phyloP scores from a whole-genome alignment of 192 early-diverging fungal species.

The Backusella mclennaniae region DNA sequence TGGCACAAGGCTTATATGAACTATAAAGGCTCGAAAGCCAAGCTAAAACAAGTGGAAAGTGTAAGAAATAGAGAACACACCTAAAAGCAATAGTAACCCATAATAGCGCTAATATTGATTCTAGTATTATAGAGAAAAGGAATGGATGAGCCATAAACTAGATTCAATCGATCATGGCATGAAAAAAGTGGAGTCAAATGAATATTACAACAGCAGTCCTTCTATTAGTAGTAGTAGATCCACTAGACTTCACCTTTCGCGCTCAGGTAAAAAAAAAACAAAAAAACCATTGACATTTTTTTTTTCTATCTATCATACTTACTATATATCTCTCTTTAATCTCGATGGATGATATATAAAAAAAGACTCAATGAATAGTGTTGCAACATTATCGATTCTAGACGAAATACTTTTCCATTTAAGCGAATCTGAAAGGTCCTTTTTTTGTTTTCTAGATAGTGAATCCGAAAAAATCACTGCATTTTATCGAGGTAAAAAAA shows the following conservation, averaged over 20 bases:
- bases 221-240: background rate
- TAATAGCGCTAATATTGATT: background rate
- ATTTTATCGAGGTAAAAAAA: conserved; percentile 42
- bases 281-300: background rate
- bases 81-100: background rate
- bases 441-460: conserved; percentile 41
- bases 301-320: background rate
- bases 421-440: conserved; percentile 33
- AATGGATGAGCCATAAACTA: background rate
- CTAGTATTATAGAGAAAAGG: background rate
- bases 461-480: conserved; percentile 43
- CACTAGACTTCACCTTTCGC: background rate
- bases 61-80: conserved; percentile 11
- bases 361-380: conserved; percentile 13
- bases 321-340: background rate
- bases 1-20: conserved; percentile 70
- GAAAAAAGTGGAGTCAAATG: background rate
- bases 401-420: conserved; percentile 33
- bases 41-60: conserved; percentile 42
- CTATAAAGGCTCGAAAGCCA: conserved; percentile 58
- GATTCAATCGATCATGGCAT: background rate
- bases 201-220: background rate
- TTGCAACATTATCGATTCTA: conserved; percentile 3
- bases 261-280: background rate
- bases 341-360: background rate